Conservation (phyloP, 108 stramenopile species). For the Skeletonema tropicum region DNA sequence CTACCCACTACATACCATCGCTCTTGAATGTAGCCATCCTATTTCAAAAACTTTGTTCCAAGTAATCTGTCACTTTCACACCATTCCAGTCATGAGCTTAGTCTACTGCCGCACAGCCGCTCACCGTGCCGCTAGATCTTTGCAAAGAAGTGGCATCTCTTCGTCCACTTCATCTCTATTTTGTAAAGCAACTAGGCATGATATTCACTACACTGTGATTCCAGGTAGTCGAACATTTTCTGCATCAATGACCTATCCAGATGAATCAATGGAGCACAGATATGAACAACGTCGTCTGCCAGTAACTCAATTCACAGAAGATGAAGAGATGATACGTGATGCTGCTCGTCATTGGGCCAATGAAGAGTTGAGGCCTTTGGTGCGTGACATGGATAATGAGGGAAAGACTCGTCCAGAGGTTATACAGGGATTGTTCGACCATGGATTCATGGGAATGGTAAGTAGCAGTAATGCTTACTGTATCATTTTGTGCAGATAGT, state of each 20-base stretch:
- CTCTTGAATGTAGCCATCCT: too few species aligned
- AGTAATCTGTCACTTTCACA: background rate
- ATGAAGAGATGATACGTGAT: slow-evolving; percentile 73
- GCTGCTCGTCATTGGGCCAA: slow-evolving; percentile 71
- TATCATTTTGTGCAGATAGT: background rate
- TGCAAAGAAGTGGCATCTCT: background rate
- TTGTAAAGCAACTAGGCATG: background rate
- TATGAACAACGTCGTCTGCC: slow-evolving; percentile 41
- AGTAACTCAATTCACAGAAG: slow-evolving; percentile 80
- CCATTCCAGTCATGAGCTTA: background rate
- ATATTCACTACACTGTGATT: background rate
- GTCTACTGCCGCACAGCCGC: background rate
- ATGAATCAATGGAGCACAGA: background rate
- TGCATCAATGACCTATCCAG: background rate
- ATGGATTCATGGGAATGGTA: slow-evolving; percentile 93
- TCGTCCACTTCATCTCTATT: background rate
- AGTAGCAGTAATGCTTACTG: background rate
- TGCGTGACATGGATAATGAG: slow-evolving; percentile 90
- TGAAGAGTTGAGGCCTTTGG: slow-evolving; percentile 73
- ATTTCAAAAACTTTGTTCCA: too few species aligned
- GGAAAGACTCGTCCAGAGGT: slow-evolving; percentile 69
- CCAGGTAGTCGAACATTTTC: background rate
- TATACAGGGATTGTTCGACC: slow-evolving; percentile 76
- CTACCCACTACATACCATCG: too few species aligned
- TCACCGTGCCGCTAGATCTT: background rate